Conservation (phyloP, 768 basidiomycete species). For the Cubamyces lactineus region DNA sequence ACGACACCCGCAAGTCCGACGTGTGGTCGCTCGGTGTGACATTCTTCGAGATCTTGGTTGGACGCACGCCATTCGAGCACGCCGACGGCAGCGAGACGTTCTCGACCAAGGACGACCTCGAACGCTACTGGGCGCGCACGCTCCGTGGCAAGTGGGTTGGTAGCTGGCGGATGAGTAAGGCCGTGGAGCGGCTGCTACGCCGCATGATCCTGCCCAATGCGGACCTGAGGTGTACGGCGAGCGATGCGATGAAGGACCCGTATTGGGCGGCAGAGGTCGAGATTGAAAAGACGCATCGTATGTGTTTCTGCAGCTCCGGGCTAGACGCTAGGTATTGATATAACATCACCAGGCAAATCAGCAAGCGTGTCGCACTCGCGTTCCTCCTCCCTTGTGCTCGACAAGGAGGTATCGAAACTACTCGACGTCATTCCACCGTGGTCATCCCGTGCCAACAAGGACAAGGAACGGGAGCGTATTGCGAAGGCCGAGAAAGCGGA, state of each 20-base stretch:
- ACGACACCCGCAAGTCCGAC: conserved; percentile 93
- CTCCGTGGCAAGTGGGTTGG: conserved; percentile 88
- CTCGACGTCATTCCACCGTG: conserved; percentile 42
- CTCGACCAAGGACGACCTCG: conserved; percentile 75
- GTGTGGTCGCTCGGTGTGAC: conserved; percentile 87
- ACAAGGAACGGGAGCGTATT: conserved; percentile 22
- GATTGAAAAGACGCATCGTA: conserved; percentile 45
- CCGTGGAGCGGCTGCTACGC: conserved; percentile 68
- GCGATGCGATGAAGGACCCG: conserved; percentile 62
- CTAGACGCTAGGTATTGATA: neutral
- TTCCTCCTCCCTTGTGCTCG: conserved; percentile 31
- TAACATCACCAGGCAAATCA: conserved; percentile 36
- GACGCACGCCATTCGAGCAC: conserved; percentile 90
- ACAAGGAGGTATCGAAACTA: conserved; percentile 37
- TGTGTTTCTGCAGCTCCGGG: conserved; percentile 28
- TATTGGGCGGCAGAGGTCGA: conserved; percentile 57
- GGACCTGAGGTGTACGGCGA: conserved; percentile 74
- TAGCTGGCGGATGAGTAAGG: conserved; percentile 67
- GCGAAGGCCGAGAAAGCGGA: conserved; percentile 9
- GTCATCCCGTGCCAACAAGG: conserved; percentile 30
- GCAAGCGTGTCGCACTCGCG: conserved; percentile 34
- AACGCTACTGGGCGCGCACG: conserved; percentile 86
- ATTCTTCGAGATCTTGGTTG: conserved; percentile 92
- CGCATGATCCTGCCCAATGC: conserved; percentile 83
- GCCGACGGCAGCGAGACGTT: conserved; percentile 75